A percentile compares a stretch with the other conserved stretches of the same genome.
Evolutionary conservation across 2,329 filamentous ascomycete genomes (phyloP).

Genomic region (Cyphellophora europaea): DNA sequence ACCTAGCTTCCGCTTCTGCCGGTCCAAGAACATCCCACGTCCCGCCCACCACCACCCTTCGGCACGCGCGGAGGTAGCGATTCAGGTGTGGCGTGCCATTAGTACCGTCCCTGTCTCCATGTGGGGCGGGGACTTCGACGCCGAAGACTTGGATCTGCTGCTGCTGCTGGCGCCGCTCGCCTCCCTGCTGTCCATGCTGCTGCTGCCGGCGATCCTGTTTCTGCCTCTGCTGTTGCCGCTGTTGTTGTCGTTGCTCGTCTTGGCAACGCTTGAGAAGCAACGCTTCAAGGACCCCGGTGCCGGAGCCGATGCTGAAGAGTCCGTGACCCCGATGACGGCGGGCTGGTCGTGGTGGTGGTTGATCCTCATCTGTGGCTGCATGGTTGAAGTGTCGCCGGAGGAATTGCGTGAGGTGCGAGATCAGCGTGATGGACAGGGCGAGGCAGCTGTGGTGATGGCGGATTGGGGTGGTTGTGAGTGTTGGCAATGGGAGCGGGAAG

Average conservation of each 20-base stretch:
- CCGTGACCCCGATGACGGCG: not conserved
- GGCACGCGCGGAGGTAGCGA: not conserved
- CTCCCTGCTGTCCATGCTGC: too few relatives aligned
- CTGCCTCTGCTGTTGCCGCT: too few relatives aligned
- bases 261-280: too few relatives aligned
- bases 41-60: not conserved
- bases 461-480: not conserved
- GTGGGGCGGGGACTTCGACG: not conserved
- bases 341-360: not conserved
- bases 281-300: conserved; percentile 42
- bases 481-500: too few relatives aligned
- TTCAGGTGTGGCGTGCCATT: too few relatives aligned
- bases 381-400: too few relatives aligned
- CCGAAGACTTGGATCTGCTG: too few relatives aligned
- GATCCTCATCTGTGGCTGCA: too few relatives aligned
- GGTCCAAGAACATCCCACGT: not conserved
- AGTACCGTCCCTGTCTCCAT: too few relatives aligned
- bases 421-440: not conserved
- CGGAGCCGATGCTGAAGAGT: conserved; percentile 39
- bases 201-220: too few relatives aligned
- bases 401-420: not conserved
- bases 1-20: not conserved
- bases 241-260: too few relatives aligned
- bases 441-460: not conserved
- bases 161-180: too few relatives aligned